Conservation (phyloP, 345 rosid genomes). For the Euclidium syriacum region DNA sequence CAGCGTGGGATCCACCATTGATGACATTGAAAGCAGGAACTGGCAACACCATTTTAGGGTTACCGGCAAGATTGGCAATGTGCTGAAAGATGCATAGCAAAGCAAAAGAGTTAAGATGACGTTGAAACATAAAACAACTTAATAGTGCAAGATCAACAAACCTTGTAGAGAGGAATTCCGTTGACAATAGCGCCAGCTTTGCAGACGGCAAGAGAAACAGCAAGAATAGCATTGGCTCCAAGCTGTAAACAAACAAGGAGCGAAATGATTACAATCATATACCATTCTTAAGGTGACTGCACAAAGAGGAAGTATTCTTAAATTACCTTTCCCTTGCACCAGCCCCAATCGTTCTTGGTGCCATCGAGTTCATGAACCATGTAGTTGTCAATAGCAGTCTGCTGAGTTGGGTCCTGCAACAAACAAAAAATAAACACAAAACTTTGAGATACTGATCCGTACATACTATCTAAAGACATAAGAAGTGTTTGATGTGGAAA, state of each 20-base stretch:
- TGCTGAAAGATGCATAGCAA: conserved; percentile 20
- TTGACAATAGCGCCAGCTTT: conserved; percentile 74
- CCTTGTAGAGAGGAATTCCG: conserved; percentile 80
- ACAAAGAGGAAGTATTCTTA: neutral
- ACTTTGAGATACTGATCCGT: neutral
- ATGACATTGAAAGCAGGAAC: conserved; percentile 99
- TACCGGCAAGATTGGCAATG: conserved; percentile 94
- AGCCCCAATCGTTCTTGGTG: conserved; percentile 97
- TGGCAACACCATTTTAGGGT: conserved; percentile 78
- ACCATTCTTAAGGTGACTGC: neutral
- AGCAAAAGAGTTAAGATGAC: neutral
- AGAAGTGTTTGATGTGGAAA: neutral
- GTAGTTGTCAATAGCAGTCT: conserved; percentile 71
- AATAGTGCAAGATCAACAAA: conserved; percentile 11
- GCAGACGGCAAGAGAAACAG: conserved; percentile 92
- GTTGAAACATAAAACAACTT: neutral
- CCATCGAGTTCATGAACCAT: conserved; percentile 97
- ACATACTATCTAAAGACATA: neutral
- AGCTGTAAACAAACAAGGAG: conserved; percentile 38
- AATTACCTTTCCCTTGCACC: conserved; percentile 96
- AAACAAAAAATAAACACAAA: neutral
- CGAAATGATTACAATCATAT: neutral
- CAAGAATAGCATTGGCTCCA: conserved; percentile 93
- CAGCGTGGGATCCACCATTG: conserved; percentile 99
- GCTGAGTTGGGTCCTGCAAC: conserved; percentile 81